Conservation (phyloP, 139 green algal genomes). For the Chlamydomonas sp. region DNA sequence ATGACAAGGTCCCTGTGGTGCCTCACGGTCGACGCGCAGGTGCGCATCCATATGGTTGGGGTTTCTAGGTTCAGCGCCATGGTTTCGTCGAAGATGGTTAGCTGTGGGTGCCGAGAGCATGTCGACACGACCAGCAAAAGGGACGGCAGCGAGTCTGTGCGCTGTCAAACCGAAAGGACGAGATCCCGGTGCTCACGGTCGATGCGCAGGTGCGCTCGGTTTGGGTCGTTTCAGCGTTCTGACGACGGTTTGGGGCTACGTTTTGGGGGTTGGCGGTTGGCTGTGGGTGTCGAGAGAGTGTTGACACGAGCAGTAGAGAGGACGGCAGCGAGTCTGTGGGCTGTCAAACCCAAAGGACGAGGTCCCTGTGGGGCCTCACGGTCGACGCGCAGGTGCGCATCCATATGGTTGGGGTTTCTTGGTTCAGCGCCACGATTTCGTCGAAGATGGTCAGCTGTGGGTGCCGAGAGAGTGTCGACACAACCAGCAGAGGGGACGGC, state of each 20-base stretch:
- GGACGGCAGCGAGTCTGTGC: slow-evolving; percentile 96
- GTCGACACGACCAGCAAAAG: slow-evolving; percentile 92
- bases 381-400: slow-evolving; percentile 2
- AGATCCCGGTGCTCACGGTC: slow-evolving; percentile 3
- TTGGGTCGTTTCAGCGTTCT: no score
- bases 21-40: no score
- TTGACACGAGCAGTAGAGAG: slow-evolving; percentile 89
- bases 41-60: background rate
- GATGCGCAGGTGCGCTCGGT: no score
- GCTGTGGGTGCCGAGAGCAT: slow-evolving; percentile 26
- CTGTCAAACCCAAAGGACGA: slow-evolving; percentile 82
- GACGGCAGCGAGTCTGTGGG: slow-evolving; percentile 98
- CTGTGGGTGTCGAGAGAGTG: no score
- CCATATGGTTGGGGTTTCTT: background rate
- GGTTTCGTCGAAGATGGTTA: background rate
- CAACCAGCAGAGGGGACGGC: background rate
- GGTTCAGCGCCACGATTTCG: background rate
- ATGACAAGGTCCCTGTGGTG: background rate
- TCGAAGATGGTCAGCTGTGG: background rate
- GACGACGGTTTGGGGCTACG: no score
- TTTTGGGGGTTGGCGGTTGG: background rate
- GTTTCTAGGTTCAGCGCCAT: background rate
- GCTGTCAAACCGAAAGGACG: slow-evolving; percentile 83
- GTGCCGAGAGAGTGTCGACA: background rate
- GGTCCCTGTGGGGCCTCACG: slow-evolving; percentile 7